phyloP scores from a whole-genome alignment of 2,329 filamentous ascomycete genomes.

The Emericellopsis atlantica region DNA sequence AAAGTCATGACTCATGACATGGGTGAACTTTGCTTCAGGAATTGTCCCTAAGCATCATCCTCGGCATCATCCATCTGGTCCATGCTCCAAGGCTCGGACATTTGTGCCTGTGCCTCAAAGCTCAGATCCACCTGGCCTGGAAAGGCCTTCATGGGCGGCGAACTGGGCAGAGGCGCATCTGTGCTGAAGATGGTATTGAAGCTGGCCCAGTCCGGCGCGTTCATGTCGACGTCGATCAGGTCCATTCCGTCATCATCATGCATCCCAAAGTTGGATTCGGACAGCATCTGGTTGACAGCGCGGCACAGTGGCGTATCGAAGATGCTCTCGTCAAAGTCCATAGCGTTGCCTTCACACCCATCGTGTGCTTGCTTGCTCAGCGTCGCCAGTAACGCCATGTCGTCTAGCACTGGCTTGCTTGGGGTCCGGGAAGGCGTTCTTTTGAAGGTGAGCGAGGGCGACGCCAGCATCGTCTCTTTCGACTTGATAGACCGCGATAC shows the following conservation, averaged over 20 bases:
- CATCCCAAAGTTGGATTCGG: slow-evolving; percentile 29
- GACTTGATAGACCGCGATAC: slow-evolving; percentile 44
- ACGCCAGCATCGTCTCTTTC: slow-evolving; percentile 22
- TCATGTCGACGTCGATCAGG: slow-evolving; percentile 16
- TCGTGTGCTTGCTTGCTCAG: no score
- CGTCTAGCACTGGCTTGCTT: slow-evolving; percentile 23
- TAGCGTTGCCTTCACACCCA: background rate
- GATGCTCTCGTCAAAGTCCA: slow-evolving; percentile 19
- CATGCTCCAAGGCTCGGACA: no score
- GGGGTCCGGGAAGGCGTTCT: slow-evolving; percentile 36
- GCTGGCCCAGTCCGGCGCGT: slow-evolving; percentile 4
- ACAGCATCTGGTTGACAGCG: slow-evolving; percentile 51
- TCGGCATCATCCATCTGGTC: no score
- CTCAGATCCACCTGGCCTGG: background rate
- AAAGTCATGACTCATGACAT: background rate
- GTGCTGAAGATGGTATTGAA: slow-evolving; percentile 27
- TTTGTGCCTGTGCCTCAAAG: no score
- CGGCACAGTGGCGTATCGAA: slow-evolving; percentile 47
- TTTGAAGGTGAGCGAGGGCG: slow-evolving; percentile 24
- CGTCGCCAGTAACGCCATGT: slow-evolving; percentile 6
- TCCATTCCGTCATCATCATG: slow-evolving; percentile 24
- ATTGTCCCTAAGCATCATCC: no score
- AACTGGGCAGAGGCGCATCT: slow-evolving; percentile 33
- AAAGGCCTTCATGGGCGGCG: slow-evolving; percentile 20
- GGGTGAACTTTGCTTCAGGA: no score